Conservation (phyloP, 1,139 yeast genomes). For the Geotrichum citri-aurantii region DNA sequence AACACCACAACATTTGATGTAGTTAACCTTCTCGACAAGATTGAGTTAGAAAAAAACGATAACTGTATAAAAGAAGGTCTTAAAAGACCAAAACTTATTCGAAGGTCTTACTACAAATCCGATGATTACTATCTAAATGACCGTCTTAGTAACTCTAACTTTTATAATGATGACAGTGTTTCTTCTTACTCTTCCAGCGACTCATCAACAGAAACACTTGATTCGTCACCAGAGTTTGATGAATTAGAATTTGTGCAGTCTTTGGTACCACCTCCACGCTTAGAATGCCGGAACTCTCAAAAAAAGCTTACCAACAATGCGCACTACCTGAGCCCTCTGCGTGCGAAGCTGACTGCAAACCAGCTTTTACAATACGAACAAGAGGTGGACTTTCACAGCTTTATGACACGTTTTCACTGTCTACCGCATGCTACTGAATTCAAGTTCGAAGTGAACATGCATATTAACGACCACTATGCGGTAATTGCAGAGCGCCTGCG, state of each 20-base stretch:
- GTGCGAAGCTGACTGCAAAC: slow-evolving; percentile 16
- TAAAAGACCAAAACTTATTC: neutral
- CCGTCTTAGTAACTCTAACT: neutral
- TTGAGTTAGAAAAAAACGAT: neutral
- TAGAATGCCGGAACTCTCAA: neutral
- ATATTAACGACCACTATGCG: slow-evolving; percentile 18
- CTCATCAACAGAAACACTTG: neutral
- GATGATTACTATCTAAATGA: neutral
- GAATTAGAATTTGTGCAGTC: neutral
- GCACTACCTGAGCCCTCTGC: neutral
- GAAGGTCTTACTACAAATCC: neutral
- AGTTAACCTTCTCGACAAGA: neutral
- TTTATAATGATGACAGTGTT: neutral
- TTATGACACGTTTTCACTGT: slow-evolving; percentile 19
- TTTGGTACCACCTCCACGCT: neutral
- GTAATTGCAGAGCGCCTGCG: neutral
- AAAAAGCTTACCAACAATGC: neutral
- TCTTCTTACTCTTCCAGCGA: neutral
- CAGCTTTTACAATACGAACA: slow-evolving; percentile 16
- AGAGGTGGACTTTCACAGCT: slow-evolving; percentile 16
- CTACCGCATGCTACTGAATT: slow-evolving; percentile 18
- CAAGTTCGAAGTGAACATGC: slow-evolving; percentile 18
- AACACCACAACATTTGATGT: neutral
- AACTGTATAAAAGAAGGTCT: neutral
- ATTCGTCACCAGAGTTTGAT: neutral